Base-by-base conservation (phyloP, 1,139 yeast genomes). In the Pichia sp. region DNA sequence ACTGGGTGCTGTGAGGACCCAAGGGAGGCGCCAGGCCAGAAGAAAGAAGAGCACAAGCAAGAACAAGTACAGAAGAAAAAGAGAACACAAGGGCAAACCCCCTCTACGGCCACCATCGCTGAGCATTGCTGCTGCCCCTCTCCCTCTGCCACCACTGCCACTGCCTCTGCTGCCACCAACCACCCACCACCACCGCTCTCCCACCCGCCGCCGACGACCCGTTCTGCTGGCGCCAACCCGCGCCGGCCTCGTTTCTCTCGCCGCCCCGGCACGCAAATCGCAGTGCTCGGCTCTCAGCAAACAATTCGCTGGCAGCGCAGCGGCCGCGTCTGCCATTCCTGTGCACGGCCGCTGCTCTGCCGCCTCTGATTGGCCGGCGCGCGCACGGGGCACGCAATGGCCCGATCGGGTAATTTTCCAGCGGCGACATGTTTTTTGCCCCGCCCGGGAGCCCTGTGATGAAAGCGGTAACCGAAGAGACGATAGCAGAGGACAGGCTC, bases 341-440 rank as follows among this genome's bases (percentile, higher is more conserved):
- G 31, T 15, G 29, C 45, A 42, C 45, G 45, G 45, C 31, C 45
- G 45, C 29, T 30, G 10, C 29, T 10, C 45, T 42, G 29, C 45
- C 45, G 10, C 10, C 45, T 19, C 45, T 42, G 45, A 42, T 42
- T 42, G 45, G 45, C 45, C 23, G 16, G 16, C n/a, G 41, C 16
- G 41, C 41, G 41, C 41, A n/a, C 41, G 16, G 16, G 41, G n/a
- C 8, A 13, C 36, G 16, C 16, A 7, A 43, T 44, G 26, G 43
- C 49, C 38, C 40, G 38, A 45, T 45, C 49, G 49, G 49, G 49
- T 31, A 45, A 45, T 30, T 26, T n/a, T 45, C 10, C 19, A 8
- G 16, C 10, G 49, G 38, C 49, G 23, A 26, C 49, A 45, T 45
- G 49, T 45, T 45, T 45, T 32, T n/a, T 13, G 4, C 26, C 26